Evolutionary conservation across 257 asterid species (phyloP).

Genomic region (Jacaranda mimosifolia): DNA sequence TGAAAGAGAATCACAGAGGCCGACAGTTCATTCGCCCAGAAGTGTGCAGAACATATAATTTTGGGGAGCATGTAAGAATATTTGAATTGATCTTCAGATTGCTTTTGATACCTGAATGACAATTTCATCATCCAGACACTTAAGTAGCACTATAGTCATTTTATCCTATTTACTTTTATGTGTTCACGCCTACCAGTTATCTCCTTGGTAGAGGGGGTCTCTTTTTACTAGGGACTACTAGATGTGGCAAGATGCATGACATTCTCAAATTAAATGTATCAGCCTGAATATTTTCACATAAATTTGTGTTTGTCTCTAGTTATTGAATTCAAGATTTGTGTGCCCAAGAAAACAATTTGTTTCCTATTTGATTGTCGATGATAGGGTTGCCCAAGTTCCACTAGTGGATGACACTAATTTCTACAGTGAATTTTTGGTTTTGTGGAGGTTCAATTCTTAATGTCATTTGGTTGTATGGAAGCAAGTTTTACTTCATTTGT

Average conservation of each 20-base stretch:
- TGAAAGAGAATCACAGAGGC: conserved; percentile 87
- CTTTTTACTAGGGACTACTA: not conserved
- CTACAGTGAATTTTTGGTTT: too few relatives aligned
- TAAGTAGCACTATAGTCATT: not conserved
- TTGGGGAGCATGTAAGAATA: conserved; percentile 94
- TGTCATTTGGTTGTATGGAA: not conserved
- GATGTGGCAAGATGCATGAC: too few relatives aligned
- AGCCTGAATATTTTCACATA: too few relatives aligned
- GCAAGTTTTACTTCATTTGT: not conserved
- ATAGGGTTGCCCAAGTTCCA: not conserved
- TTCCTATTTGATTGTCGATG: conserved; percentile 13
- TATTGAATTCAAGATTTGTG: not conserved
- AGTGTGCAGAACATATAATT: conserved; percentile 97
- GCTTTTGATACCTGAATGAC: conserved; percentile 31
- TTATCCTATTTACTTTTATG: not conserved
- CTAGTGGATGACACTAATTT: too few relatives aligned
- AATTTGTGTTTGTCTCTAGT: too few relatives aligned
- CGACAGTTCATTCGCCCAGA: conserved; percentile 97
- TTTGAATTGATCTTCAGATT: conserved; percentile 19
- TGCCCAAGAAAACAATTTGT: not conserved
- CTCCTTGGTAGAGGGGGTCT: not conserved
- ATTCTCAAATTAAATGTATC: too few relatives aligned
- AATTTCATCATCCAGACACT: conserved; percentile 17
- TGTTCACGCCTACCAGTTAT: conserved; percentile 12
- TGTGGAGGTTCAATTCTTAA: too few relatives aligned